Conservation (phyloP, 192 early-diverging fungal species). For the Dissophora globulifera region DNA sequence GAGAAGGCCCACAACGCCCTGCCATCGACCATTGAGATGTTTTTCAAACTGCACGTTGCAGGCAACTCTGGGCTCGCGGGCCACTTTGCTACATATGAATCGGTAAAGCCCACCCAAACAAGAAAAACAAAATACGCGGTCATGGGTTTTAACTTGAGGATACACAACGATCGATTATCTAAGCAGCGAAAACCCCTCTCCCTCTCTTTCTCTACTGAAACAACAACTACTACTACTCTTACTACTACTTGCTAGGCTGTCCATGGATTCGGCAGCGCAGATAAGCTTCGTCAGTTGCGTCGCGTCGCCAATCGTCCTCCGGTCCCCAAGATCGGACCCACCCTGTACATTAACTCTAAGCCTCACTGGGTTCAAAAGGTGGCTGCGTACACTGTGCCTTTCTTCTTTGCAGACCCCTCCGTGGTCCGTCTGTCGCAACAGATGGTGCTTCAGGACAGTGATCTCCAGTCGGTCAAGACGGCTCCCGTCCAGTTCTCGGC, state of each 20-base stretch:
- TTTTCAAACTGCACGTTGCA: constrained; percentile 56
- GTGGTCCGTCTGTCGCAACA: constrained; percentile 66
- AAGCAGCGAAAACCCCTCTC: no score
- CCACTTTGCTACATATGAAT: constrained; percentile 75
- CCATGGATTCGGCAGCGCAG: constrained; percentile 56
- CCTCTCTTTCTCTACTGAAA: no score
- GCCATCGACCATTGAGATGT: constrained; percentile 70
- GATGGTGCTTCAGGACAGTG: constrained; percentile 57
- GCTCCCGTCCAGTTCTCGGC: constrained; percentile 70
- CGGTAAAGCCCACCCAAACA: no score
- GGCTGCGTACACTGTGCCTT: constrained; percentile 61
- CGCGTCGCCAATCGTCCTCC: constrained; percentile 51
- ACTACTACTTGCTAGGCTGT: no score
- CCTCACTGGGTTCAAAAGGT: constrained; percentile 61
- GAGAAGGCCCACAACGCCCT: constrained; percentile 36
- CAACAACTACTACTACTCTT: no score
- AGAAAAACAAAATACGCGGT: no score
- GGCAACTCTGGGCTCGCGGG: constrained; percentile 61
- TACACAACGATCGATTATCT: no score
- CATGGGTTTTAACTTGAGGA: no score
- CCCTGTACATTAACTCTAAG: constrained; percentile 55
- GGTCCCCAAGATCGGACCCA: constrained; percentile 61
- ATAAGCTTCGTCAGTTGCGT: constrained; percentile 57
- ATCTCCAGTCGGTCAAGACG: constrained; percentile 21
- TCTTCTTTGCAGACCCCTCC: constrained; percentile 63